These are phyloP conservation scores for Saccharomyces pastorianus DNA, from an alignment of 1,139 yeast genomes.

Conservation along the genomic window DNA sequence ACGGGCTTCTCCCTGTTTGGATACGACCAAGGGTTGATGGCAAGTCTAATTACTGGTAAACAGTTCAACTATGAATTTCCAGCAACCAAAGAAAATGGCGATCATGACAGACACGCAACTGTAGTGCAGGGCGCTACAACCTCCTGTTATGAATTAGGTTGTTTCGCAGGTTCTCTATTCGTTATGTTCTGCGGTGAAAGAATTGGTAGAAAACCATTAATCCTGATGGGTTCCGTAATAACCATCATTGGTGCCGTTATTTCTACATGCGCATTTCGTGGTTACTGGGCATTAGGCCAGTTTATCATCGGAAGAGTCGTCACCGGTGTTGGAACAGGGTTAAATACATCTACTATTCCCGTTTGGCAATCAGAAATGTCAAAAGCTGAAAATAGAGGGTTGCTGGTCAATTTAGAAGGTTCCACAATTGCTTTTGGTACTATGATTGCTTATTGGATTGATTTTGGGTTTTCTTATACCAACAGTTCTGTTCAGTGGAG, in stretches of 20 bases:
- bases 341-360: constrained; percentile 73
- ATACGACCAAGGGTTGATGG: constrained; percentile 75
- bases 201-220: constrained; percentile 59
- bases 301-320: constrained; percentile 66
- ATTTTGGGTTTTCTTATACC: constrained; percentile 60
- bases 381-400: constrained; percentile 62
- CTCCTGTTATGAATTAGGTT: constrained; percentile 67
- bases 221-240: constrained; percentile 50
- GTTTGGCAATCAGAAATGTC: constrained; percentile 79
- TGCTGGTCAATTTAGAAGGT: constrained; percentile 62
- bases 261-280: constrained; percentile 51
- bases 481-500: constrained; percentile 44
- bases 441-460: constrained; percentile 67
- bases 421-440: constrained; percentile 67
- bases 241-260: constrained; percentile 58
- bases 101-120: constrained; percentile 33
- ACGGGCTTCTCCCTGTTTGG: constrained; percentile 68
- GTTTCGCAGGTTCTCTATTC: constrained; percentile 64
- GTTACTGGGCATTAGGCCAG: constrained; percentile 48
- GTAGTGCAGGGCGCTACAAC: constrained; percentile 62
- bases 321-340: constrained; percentile 74
- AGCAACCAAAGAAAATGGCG: constrained; percentile 35
- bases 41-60: constrained; percentile 57
- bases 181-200: constrained; percentile 57
- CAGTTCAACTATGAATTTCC: constrained; percentile 56